Evolutionary conservation across 345 rosid genomes (phyloP), one percentile per base, ranked within the genome.

Genomic region (Salix viminalis): DNA sequence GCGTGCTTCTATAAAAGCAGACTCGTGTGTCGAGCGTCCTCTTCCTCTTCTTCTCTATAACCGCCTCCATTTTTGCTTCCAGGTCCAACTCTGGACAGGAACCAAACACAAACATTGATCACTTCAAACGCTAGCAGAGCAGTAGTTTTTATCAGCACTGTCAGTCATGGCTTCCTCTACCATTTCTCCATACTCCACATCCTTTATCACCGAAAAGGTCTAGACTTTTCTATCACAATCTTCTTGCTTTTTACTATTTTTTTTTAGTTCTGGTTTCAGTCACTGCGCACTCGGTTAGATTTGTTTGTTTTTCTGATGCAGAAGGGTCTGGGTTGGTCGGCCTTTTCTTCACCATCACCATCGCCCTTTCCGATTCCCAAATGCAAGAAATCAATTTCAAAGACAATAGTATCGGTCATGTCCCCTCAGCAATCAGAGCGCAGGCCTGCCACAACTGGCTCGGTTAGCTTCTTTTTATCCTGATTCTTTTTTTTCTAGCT

Each of bases 371-470:
- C 85, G 64, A 42, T 86, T 71, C 84, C 80, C 68, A 86, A 78
- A 85, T 92, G 89, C 81, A 87, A 80, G 86, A 89, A 80, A 68
- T 70, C 85, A 50, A 77, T 85, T 50, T 83, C 92, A 6, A 87
- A 79, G 87, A 89, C 80, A 86, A 89, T 92, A 75, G 92, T 87
- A 23, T 87, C 94, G 1, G 95, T 92, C 75, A 89, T 91, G 87
- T 84, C 95, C 72, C 98, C 98, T 14, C 95, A 86, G 76, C 96
- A 91, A 71, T 70, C 91, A 34, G 88, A 92, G 72, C 88, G 98
- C 70, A 87, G 75, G 18, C 96, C 98, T 21, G 85, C 92, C 77
- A 79, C 92, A 73, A 92, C 95, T n/a, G 99, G 99, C 83, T 89
- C 94, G 67, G 72, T 67, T 67, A 41, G 75, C 26, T 77, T 65